These are phyloP conservation scores for Nicotiana noctiflora DNA, from an alignment of 257 asterid species.

Conservation along the genomic window DNA sequence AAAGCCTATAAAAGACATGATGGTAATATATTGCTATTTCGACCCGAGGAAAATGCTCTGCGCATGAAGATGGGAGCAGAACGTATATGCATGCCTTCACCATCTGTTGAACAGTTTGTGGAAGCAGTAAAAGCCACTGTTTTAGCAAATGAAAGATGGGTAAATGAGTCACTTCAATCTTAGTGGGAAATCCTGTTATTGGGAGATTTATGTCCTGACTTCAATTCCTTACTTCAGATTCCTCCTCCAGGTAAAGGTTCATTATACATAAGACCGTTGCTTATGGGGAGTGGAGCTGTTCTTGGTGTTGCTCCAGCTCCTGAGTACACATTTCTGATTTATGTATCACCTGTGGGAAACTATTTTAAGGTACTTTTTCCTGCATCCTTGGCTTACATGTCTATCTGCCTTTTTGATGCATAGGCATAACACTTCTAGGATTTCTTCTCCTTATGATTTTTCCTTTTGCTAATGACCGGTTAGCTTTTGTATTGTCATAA, in stretches of 20 bases:
- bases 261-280: conserved; percentile 84
- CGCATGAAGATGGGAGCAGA: conserved; percentile 80
- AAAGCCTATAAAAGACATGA: conserved; percentile 82
- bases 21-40: conserved; percentile 75
- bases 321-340: conserved; percentile 84
- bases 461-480: background rate
- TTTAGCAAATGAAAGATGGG: conserved; percentile 93
- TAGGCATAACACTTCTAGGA: background rate
- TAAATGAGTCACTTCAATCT: conserved; percentile 23
- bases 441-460: background rate
- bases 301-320: conserved; percentile 99
- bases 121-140: conserved; percentile 87
- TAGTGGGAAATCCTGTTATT: conserved; percentile 11
- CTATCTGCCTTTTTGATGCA: background rate
- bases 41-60: conserved; percentile 75
- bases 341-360: conserved; percentile 93
- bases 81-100: conserved; percentile 98
- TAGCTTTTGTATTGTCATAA: background rate
- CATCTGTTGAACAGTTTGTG: conserved; percentile 74
- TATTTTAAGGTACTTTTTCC: conserved; percentile 69
- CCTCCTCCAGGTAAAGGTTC: conserved; percentile 99
- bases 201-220: background rate
- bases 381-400: background rate
- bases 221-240: conserved; percentile 43
- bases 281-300: conserved; percentile 97